Conservation (phyloP, 2,329 filamentous ascomycete genomes). For the Penicillium sp. region DNA sequence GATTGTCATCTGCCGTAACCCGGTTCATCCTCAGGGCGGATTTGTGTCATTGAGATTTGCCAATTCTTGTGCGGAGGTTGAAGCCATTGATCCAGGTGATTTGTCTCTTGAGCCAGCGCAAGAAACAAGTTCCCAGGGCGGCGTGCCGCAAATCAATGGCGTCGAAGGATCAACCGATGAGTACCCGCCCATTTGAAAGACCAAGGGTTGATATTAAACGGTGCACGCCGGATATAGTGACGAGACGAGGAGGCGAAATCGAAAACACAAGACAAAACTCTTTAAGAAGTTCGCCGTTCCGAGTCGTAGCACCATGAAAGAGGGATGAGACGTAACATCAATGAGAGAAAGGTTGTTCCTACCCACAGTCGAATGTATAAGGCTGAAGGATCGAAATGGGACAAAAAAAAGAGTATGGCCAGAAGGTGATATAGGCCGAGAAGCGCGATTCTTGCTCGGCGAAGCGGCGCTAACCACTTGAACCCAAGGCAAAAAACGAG, state of each 20-base stretch:
- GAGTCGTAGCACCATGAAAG: slow-evolving; percentile 39
- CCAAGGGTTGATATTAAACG: slow-evolving; percentile 22
- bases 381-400: slow-evolving; percentile 24
- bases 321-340: slow-evolving; percentile 33
- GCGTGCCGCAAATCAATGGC: neutral
- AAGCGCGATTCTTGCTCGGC: slow-evolving; percentile 9
- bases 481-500: slow-evolving; percentile 7
- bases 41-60: neutral
- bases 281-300: slow-evolving; percentile 38
- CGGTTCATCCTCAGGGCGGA: neutral
- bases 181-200: slow-evolving; percentile 8
- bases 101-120: slow-evolving; percentile 2
- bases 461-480: slow-evolving; percentile 4
- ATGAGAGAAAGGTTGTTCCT: slow-evolving; percentile 29
- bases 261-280: slow-evolving; percentile 22
- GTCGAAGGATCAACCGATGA: slow-evolving; percentile 4
- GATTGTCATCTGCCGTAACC: neutral
- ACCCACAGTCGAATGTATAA: slow-evolving; percentile 18
- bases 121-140: neutral
- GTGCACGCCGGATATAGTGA: slow-evolving; percentile 19
- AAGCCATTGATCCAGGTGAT: neutral
- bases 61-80: neutral
- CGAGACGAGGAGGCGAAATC: slow-evolving; percentile 16
- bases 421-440: slow-evolving; percentile 13
- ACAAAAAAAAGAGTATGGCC: slow-evolving; percentile 15